A percentile compares a stretch with the other conserved stretches of the same genome.
These are phyloP conservation scores for Carallia pectinifolia DNA, from an alignment of 345 rosid species.

Conservation along the genomic window DNA sequence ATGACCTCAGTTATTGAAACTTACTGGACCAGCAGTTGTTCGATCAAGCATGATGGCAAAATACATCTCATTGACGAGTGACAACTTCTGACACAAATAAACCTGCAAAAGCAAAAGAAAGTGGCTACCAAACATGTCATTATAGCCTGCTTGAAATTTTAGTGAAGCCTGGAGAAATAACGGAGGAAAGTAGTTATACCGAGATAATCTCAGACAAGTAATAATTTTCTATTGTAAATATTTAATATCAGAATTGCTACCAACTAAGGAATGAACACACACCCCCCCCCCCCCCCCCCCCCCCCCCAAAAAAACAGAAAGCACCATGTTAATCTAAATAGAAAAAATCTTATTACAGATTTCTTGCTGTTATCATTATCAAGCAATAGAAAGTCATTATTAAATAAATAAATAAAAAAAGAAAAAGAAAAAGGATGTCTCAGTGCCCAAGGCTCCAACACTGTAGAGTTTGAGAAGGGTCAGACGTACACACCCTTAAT, in stretches of 20 bases:
- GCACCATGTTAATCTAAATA: background rate
- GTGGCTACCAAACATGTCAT: background rate
- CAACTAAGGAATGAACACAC: background rate
- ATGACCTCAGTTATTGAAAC: conserved; percentile 20
- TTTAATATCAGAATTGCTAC: background rate
- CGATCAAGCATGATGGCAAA: conserved; percentile 96
- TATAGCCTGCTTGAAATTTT: background rate
- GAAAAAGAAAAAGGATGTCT: too few species aligned
- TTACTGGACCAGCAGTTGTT: conserved; percentile 91
- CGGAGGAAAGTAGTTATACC: background rate
- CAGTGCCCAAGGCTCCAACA: too few species aligned
- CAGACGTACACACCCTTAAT: too few species aligned
- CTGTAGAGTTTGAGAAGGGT: too few species aligned
- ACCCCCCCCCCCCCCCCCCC: too few species aligned
- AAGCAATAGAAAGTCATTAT: background rate
- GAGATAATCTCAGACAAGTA: background rate
- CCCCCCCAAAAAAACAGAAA: too few species aligned
- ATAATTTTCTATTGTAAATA: background rate
- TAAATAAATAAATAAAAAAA: too few species aligned
- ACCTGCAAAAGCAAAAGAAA: conserved; percentile 51
- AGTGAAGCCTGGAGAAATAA: background rate
- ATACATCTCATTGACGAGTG: conserved; percentile 98
- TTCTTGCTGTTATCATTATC: background rate
- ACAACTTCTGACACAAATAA: conserved; percentile 85
- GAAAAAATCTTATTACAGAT: background rate